Percentiles rank a stretch among this genome's conserved stretches.
These are phyloP conservation scores for Chytriomyces sp. DNA, from an alignment of 192 early-diverging fungal genomes.

Conservation along the genomic window DNA sequence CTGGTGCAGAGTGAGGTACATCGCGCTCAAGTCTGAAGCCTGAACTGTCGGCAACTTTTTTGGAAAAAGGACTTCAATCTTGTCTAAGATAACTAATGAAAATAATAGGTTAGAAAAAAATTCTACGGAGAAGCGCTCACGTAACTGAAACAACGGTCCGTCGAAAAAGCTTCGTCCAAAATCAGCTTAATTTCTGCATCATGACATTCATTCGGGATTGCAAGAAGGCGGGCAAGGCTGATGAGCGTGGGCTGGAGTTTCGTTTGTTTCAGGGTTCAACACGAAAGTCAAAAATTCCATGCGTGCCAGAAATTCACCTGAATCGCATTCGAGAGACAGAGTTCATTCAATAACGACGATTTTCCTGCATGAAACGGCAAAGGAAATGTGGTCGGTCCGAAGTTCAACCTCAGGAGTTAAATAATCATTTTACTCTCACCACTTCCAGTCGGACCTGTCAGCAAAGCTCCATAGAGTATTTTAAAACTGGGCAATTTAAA, in stretches of 20 bases:
- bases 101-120: slow-evolving; percentile 32
- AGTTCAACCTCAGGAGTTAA: neutral
- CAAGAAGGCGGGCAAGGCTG: neutral
- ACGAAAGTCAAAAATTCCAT: neutral
- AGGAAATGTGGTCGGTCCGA: neutral
- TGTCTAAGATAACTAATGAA: slow-evolving; percentile 50
- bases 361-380: neutral
- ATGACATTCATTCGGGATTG: neutral
- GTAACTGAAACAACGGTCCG: neutral
- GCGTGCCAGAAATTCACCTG: neutral
- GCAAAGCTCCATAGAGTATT: slow-evolving; percentile 6
- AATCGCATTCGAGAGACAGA: neutral
- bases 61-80: slow-evolving; percentile 7
- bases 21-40: neutral
- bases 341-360: neutral
- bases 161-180: neutral
- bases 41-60: neutral
- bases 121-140: neutral
- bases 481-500: neutral
- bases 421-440: neutral
- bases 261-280: neutral
- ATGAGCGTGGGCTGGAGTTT: neutral
- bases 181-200: neutral
- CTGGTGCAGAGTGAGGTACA: neutral
- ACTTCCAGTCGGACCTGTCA: slow-evolving; percentile 13